phyloP scores from a whole-genome alignment of 352 stramenopile genomes.

The Pythium periplocum region DNA sequence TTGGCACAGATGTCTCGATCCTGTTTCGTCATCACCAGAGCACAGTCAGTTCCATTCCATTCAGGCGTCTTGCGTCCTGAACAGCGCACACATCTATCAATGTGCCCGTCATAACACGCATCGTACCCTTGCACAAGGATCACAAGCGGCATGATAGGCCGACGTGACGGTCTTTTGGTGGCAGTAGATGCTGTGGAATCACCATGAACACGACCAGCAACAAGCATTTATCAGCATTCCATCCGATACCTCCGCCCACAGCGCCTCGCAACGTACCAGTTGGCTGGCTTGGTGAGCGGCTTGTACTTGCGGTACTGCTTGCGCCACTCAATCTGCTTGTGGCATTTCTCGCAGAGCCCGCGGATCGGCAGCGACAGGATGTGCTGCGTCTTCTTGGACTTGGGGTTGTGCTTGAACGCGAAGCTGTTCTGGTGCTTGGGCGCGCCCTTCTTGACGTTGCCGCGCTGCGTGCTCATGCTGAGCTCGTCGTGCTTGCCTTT shows the following conservation, averaged over 20 bases:
- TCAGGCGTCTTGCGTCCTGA: background rate
- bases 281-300: slow-evolving; percentile 90
- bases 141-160: slow-evolving; percentile 94
- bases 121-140: slow-evolving; percentile 78
- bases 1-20: slow-evolving; percentile 87
- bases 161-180: slow-evolving; percentile 88
- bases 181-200: slow-evolving; percentile 82
- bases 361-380: slow-evolving; percentile 90
- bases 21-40: slow-evolving; percentile 4
- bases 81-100: too few relatives aligned
- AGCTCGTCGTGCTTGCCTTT: slow-evolving; percentile 1
- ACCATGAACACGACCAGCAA: background rate
- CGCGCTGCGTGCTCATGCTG: slow-evolving; percentile 80
- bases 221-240: background rate
- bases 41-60: background rate
- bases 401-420: slow-evolving; percentile 97
- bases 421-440: slow-evolving; percentile 98
- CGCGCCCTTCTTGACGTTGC: slow-evolving; percentile 81
- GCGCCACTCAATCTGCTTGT: slow-evolving; percentile 97
- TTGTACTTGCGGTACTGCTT: slow-evolving; percentile 99
- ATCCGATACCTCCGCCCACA: background rate
- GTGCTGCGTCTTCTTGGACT: slow-evolving; percentile 96
- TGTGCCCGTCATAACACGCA: too few relatives aligned
- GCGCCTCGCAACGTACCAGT: slow-evolving; percentile 52
- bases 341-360: slow-evolving; percentile 91